Percentiles rank a stretch among this genome's conserved stretches.
Conservation (phyloP, 2,329 filamentous ascomycete genomes). For the Hymenoscyphus linearis region DNA sequence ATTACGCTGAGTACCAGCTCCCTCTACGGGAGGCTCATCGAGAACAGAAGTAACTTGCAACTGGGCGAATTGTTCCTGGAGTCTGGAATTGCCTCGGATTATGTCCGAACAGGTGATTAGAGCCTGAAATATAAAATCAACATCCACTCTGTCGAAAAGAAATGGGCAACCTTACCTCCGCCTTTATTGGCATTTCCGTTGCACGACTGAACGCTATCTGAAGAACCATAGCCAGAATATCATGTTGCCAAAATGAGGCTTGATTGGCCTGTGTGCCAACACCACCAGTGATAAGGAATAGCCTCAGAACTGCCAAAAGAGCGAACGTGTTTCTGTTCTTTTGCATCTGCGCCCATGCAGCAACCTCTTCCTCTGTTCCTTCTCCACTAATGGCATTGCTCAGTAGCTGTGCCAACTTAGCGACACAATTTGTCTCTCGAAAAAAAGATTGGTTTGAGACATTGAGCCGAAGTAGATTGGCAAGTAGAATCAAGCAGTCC, state of each 20-base stretch:
- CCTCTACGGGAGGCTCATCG: slow-evolving; percentile 32
- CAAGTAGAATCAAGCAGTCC: slow-evolving; percentile 85
- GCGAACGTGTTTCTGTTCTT: slow-evolving; percentile 90
- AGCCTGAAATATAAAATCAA: slow-evolving; percentile 46
- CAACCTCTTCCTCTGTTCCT: slow-evolving; percentile 52
- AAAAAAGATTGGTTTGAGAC: slow-evolving; percentile 91
- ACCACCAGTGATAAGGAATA: slow-evolving; percentile 81
- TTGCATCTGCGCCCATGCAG: slow-evolving; percentile 70
- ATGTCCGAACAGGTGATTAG: slow-evolving; percentile 81
- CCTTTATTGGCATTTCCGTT: slow-evolving; percentile 71
- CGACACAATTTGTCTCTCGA: slow-evolving; percentile 79
- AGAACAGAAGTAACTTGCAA: slow-evolving; percentile 67
- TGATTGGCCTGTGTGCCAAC: slow-evolving; percentile 79
- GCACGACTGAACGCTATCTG: slow-evolving; percentile 73
- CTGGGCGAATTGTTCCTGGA: slow-evolving; percentile 88
- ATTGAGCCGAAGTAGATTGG: slow-evolving; percentile 83
- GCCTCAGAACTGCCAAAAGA: slow-evolving; percentile 74
- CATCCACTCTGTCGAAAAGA: not conserved
- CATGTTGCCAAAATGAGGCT: slow-evolving; percentile 76
- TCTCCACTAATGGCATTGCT: slow-evolving; percentile 51
- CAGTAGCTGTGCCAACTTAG: slow-evolving; percentile 65
- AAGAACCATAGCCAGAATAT: slow-evolving; percentile 71
- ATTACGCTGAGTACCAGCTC: slow-evolving; percentile 42
- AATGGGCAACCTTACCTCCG: slow-evolving; percentile 52
- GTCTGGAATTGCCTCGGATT: slow-evolving; percentile 70